Conservation (phyloP, 768 basidiomycete genomes). For the Boletales sp. region DNA sequence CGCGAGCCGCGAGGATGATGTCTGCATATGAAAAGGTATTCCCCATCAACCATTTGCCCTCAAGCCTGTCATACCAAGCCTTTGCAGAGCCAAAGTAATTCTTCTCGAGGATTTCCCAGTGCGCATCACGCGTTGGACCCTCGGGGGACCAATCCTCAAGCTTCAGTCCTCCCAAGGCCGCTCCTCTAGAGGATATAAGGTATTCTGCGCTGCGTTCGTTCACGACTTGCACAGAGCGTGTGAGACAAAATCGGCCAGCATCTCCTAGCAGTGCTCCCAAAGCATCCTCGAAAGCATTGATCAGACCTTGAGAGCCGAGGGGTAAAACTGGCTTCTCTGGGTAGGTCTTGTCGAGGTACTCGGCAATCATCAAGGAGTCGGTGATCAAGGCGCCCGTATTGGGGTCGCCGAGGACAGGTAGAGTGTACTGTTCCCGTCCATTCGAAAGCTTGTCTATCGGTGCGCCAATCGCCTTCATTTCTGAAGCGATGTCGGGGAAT, state of each 20-base stretch:
- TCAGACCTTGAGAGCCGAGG: slow-evolving; percentile 17
- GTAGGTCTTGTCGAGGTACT: slow-evolving; percentile 36
- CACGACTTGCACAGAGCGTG: slow-evolving; percentile 28
- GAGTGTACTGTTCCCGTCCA: slow-evolving; percentile 24
- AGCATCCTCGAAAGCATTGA: slow-evolving; percentile 17
- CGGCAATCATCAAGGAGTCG: slow-evolving; percentile 31
- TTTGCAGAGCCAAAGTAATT: slow-evolving; percentile 4
- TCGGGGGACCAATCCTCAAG: slow-evolving; percentile 31
- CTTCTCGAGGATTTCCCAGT: slow-evolving; percentile 24
- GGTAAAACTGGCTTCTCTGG: slow-evolving; percentile 30
- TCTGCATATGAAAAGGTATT: slow-evolving; percentile 30
- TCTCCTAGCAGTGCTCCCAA: neutral
- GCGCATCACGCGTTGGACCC: slow-evolving; percentile 30
- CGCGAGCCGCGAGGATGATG: slow-evolving; percentile 16
- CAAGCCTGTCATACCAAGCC: slow-evolving; percentile 19
- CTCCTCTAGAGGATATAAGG: slow-evolving; percentile 36
- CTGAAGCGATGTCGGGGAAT: slow-evolving; percentile 29
- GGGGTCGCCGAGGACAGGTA: slow-evolving; percentile 34
- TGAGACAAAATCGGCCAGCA: slow-evolving; percentile 12
- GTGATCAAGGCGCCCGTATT: slow-evolving; percentile 25
- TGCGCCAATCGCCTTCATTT: slow-evolving; percentile 25
- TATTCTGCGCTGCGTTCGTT: slow-evolving; percentile 33
- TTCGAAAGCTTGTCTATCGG: slow-evolving; percentile 13
- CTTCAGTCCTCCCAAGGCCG: slow-evolving; percentile 26
- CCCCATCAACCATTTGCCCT: slow-evolving; percentile 31